Evolutionary conservation across 495 filamentous ascomycete species (phyloP).

Genomic region (Penicillium atrosanguineum): DNA sequence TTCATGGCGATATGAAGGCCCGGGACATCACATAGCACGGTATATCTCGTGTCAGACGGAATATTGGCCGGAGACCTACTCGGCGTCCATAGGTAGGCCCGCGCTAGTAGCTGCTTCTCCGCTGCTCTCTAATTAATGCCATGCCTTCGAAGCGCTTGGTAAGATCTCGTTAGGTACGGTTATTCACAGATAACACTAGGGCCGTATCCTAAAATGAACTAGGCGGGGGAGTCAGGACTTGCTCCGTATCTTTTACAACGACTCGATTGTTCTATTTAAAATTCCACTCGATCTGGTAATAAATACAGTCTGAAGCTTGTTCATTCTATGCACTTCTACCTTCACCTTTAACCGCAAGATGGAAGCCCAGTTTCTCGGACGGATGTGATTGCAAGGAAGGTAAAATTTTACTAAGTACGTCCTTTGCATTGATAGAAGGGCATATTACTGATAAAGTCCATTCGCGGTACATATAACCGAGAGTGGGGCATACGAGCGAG

Average conservation of each 20-base stretch:
- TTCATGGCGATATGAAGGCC: constrained; percentile 20
- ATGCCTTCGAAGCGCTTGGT: constrained; percentile 9
- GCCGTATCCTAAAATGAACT: constrained; percentile 25
- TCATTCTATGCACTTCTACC: constrained; percentile 36
- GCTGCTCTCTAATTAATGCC: constrained; percentile 6
- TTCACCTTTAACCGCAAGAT: constrained; percentile 2
- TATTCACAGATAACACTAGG: constrained; percentile 4
- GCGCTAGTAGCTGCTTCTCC: constrained; percentile 10
- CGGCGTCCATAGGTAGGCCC: constrained; percentile 15
- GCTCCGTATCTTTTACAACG: constrained; percentile 30
- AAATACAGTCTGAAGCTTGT: constrained; percentile 27
- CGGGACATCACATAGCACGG: constrained; percentile 17
- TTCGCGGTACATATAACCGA: constrained; percentile 19
- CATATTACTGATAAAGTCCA: constrained; percentile 18
- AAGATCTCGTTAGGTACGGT: constrained; percentile 2
- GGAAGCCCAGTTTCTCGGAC: neutral
- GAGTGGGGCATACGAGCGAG: constrained; percentile 17
- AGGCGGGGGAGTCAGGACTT: constrained; percentile 23
- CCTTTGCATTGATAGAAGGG: constrained; percentile 10
- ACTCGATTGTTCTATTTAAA: constrained; percentile 28
- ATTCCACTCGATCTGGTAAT: constrained; percentile 39
- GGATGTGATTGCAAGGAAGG: neutral
- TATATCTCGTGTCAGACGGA: constrained; percentile 16
- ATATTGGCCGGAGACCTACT: constrained; percentile 9
- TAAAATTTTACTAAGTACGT: constrained; percentile 16